Base-by-base conservation (phyloP, 1,284 basidiomycete genomes). In the Dichomitus squalens region DNA sequence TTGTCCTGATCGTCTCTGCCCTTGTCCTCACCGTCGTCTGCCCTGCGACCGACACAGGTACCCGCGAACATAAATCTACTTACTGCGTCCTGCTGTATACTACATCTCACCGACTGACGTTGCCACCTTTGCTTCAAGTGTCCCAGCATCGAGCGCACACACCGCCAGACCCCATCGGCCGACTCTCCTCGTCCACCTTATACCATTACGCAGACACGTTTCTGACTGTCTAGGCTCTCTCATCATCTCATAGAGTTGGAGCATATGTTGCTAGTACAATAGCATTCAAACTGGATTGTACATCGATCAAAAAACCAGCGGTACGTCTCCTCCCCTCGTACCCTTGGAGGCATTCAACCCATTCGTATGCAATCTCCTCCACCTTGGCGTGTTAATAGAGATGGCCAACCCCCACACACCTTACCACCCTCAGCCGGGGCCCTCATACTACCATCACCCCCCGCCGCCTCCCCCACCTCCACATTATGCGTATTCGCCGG, bases 381-480 rank as follows among this genome's bases (percentile, higher is more conserved):
- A 7, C 43, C 46, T 27, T 27, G 21, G 11, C 41, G 23, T 46
- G 43, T 33, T n/a, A 40, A 21, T 31, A 60, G 56, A 51, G 40
- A 74, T 74, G 73, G 66, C 73, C 33, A 71, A 68, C 51, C 70
- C 71, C 29, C 72, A 73, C 55, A 68, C 70, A 35, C 68, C 67
- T 2, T 74, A 73, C 53, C 58, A 58, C 40, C 58, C 72, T 8
- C 69, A 70, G 53, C 67, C 73, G 12, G 73, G 72, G 33, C 71
- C 70, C 3, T 70, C 68, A 25, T 74, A 70, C 52, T 73, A 74
- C 39, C 58, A 57, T 40, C 57, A 57, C 9, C 64, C 64, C 12
- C 64, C 49, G 44, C 70, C 49, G 16, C 61, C 58, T 7, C 65
- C 68, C 3, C 69, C 68, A 16, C 69, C 67, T 6, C 68, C 65